phyloP scores from a whole-genome alignment of 306 rosid genomes.

The Dalbergia cultrata region DNA sequence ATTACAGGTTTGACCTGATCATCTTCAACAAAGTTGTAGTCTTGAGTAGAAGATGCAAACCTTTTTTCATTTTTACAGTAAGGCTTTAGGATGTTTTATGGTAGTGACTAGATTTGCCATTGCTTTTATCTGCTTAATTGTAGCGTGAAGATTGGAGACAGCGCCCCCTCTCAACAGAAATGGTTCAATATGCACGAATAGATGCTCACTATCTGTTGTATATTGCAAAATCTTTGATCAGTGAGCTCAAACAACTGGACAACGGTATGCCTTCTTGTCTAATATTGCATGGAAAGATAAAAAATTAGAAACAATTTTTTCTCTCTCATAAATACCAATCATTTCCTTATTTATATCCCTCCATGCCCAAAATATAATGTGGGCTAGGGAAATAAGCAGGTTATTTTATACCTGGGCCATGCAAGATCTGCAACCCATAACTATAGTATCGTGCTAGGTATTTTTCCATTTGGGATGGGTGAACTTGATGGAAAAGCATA shows the following conservation, averaged over 20 bases:
- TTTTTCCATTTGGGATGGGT: conserved; percentile 18
- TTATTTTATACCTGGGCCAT: conserved; percentile 13
- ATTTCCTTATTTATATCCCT: conserved; percentile 28
- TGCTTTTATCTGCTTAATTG: conserved; percentile 43
- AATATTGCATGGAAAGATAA: conserved; percentile 40
- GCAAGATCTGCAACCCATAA: conserved; percentile 21
- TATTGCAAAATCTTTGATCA: conserved; percentile 76
- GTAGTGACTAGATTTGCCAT: conserved; percentile 16
- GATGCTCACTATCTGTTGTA: conserved; percentile 93
- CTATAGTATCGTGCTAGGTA: conserved; percentile 31
- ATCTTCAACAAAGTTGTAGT: conserved; percentile 31
- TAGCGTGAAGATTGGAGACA: conserved; percentile 99
- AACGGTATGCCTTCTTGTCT: conserved; percentile 66
- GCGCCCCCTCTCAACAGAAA: conserved; percentile 85
- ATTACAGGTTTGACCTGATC: conserved; percentile 75
- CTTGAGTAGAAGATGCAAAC: conserved; percentile 9
- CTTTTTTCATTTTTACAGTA: conserved; percentile 10
- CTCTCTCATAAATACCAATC: conserved; percentile 8
- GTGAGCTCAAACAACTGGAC: conserved; percentile 71
- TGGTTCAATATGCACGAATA: conserved; percentile 88
- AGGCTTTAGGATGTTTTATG: conserved; percentile 28
- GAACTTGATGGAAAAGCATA: conserved; percentile 7
- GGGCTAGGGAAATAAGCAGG: neutral
- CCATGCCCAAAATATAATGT: neutral
- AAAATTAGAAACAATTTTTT: neutral